These are phyloP conservation scores for Ganoderma sinense DNA, from an alignment of 1,284 basidiomycete species.

Conservation along the genomic window DNA sequence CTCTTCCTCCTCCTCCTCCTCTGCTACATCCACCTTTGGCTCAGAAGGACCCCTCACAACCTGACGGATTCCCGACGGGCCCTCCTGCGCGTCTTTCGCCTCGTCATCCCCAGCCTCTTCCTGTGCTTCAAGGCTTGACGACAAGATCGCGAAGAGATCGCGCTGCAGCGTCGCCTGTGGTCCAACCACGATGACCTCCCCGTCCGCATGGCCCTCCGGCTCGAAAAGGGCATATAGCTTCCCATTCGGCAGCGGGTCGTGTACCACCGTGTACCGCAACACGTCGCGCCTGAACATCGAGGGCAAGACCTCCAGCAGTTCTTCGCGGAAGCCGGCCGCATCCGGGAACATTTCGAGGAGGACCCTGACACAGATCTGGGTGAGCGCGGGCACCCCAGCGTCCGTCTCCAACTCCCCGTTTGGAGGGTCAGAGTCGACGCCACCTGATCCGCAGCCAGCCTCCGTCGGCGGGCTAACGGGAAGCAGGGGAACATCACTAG, in stretches of 20 bases:
- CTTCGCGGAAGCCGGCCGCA: slow-evolving; percentile 41
- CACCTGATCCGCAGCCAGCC: background rate
- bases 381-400: slow-evolving; percentile 52
- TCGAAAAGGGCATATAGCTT: slow-evolving; percentile 58
- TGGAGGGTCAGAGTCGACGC: background rate
- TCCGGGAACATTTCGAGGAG: slow-evolving; percentile 39
- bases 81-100: slow-evolving; percentile 19
- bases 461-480: background rate
- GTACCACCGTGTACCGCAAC: slow-evolving; percentile 61
- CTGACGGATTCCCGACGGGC: slow-evolving; percentile 2
- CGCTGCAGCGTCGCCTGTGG: slow-evolving; percentile 53
- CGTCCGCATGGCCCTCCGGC: slow-evolving; percentile 58
- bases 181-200: slow-evolving; percentile 69
- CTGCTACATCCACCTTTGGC: background rate
- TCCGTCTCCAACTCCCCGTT: background rate
- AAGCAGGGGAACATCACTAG: slow-evolving; percentile 22
- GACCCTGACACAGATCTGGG: slow-evolving; percentile 49
- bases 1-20: background rate
- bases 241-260: slow-evolving; percentile 56
- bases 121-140: slow-evolving; percentile 35
- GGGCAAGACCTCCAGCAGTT: slow-evolving; percentile 59
- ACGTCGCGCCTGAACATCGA: slow-evolving; percentile 62
- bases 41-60: no score
- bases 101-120: slow-evolving; percentile 37
- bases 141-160: slow-evolving; percentile 45